phyloP scores from a whole-genome alignment of 2,329 filamentous ascomycete genomes.

The Beauveria bassiana region DNA sequence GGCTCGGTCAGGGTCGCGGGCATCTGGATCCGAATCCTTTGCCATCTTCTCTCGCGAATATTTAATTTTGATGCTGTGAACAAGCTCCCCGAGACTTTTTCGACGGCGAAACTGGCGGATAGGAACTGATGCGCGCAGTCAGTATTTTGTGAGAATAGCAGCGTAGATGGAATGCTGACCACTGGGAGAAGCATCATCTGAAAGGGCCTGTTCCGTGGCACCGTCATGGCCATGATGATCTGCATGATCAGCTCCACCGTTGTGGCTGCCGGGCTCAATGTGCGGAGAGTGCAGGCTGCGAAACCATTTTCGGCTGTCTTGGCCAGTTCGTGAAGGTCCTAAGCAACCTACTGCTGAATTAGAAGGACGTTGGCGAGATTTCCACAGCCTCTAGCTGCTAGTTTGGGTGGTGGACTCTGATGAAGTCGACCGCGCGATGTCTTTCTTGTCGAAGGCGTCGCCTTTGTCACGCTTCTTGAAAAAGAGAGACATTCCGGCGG shows the following conservation, averaged over 20 bases:
- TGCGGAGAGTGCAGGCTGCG: constrained; percentile 5
- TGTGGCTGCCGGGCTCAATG: not conserved
- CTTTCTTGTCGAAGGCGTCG: constrained; percentile 4
- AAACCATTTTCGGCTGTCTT: constrained; percentile 10
- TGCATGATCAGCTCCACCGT: not conserved
- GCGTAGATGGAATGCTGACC: not conserved
- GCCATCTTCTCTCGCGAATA: constrained; percentile 18
- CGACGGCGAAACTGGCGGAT: constrained; percentile 15
- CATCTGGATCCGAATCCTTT: not conserved
- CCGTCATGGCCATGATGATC: not conserved
- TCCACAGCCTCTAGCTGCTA: constrained; percentile 23
- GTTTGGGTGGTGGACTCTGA: constrained; percentile 10
- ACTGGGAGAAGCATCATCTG: not conserved
- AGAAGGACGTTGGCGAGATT: constrained; percentile 16
- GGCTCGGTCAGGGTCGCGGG: not conserved
- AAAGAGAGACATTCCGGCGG: constrained; percentile 9
- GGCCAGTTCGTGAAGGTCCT: not conserved
- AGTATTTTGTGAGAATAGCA: constrained; percentile 11
- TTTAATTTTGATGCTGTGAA: constrained; percentile 22
- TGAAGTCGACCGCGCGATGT: not conserved
- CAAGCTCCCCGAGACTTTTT: constrained; percentile 23
- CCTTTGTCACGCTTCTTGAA: constrained; percentile 9
- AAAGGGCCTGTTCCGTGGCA: not conserved
- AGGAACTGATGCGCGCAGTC: not conserved
- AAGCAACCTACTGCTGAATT: constrained; percentile 1